Evolutionary conservation across 345 rosid species (phyloP), one percentile per base, ranked within the genome.

Genomic region (Citrus inodora): DNA sequence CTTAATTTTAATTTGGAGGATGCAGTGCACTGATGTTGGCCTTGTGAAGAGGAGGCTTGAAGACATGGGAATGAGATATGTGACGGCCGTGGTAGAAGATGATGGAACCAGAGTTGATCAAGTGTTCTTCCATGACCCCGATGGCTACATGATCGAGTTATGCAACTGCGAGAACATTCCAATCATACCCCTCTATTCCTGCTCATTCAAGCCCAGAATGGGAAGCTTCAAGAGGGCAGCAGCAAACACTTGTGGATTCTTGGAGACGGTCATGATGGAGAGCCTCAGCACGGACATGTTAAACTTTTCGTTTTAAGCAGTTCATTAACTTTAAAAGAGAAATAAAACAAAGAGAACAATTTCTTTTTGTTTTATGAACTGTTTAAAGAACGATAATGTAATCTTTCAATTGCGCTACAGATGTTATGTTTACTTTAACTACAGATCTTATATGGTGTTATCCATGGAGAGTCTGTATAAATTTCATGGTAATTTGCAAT

Each of bases 71-170:
- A 87, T 87, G 84, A 81, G 83, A 60, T 84, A 89, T 73, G 87
- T 76, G 62, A 87, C 89, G 2, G 87, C 87, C 0, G 79, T 83
- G 67, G 90, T 87, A n/a, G 89, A 87, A 74, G 90, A 87, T 1
- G 88, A 83, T 9, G 90, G 90, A 40, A 79, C 61, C 58, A 83
- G 30, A 27, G 90, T 87, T 64, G 89, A 89, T 72, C 92, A 89
- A 46, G 86, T 89, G 62, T 89, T 89, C 78, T 89, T 89, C 76
- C 90, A 89, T 42, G 92, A 89, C 80, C 92, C 92, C 14, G 92
- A 89, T 80, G 92, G 92, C 11, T 89, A 89, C 85, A 89, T 89
- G 92, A 14, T 89, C 24, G 92, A 89, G 80, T 40, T 89, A 55
- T 87, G 92, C 81, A 86, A 89, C 85, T 89, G 92, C 17, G 87